Evolutionary conservation across 2,329 filamentous ascomycete species (phyloP), one percentile per base, ranked within the genome.

Genomic region (Lachnellula arida): DNA sequence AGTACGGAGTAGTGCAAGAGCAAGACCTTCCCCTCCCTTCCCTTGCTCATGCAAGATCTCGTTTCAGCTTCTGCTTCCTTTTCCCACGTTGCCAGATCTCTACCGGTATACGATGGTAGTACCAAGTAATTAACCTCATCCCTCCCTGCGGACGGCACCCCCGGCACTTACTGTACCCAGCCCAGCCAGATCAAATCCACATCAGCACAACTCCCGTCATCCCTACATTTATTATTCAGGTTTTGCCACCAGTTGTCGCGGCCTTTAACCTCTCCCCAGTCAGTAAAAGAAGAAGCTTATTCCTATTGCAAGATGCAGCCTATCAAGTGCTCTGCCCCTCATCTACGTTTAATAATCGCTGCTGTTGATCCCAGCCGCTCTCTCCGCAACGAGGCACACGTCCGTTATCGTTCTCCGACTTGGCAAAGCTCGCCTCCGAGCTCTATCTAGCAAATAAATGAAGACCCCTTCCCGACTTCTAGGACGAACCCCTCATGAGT

Each of bases 351-450:
- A n/a, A n/a, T n/a, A n/a, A 57, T 47, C 55, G 34, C 34, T 37
- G 12, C 42, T 5, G 19, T n/a, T 23, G 48, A 49, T 54, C 39
- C 44, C 46, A 28, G 14, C 23, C 19, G 9, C 39, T 17, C 19
- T 40, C 55, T 58, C 56, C 56, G 17, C 49, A 58, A 49, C 40
- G 46, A 53, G 56, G 47, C 52, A 58, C 44, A 55, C 35, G 47
- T 43, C 56, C 56, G 52, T 52, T n/a, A 19, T 28, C 19, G 42
- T 12, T 22, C 42, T 22, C 22, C 42, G 39, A 11, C 28, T 40
- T 40, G 15, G 14, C 39, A 40, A 40, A 5, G 37, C 37, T 9
- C 14, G 37, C 37, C 37, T 17, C 37, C 37, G 37, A 40, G n/a
- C 39, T 40, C 39, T 34, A 35, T 11, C 25, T 34, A 19, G 11